Evolutionary conservation across 805 yeast species (phyloP).

Genomic region (Candida chilensis): DNA sequence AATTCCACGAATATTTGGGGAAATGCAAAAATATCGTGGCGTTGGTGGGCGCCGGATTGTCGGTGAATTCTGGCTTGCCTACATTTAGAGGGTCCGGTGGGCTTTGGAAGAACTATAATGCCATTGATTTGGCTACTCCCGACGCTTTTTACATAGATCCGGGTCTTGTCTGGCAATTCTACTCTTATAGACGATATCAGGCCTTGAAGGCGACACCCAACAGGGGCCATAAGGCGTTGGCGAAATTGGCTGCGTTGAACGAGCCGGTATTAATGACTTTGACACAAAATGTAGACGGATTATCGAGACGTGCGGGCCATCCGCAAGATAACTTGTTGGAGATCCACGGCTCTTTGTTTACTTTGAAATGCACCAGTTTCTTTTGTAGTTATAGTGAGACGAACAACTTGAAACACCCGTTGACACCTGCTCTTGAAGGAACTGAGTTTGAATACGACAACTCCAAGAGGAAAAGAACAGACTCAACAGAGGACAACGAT

Average conservation of each 20-base stretch:
- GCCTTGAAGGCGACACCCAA: conserved; percentile 70
- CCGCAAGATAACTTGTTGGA: conserved; percentile 44
- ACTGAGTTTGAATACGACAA: conserved; percentile 23
- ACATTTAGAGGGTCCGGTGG: conserved; percentile 70
- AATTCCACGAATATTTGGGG: conserved; percentile 42
- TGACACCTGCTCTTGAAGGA: conserved; percentile 42
- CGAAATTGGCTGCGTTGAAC: conserved; percentile 41
- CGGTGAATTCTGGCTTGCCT: conserved; percentile 69
- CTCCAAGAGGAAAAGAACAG: conserved; percentile 6
- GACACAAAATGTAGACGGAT: conserved; percentile 80
- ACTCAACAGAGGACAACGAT: conserved; percentile 1
- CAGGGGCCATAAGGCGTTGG: conserved; percentile 61
- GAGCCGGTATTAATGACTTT: conserved; percentile 46
- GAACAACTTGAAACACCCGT: conserved; percentile 46
- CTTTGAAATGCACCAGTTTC: conserved; percentile 67
- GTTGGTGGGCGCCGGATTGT: conserved; percentile 76
- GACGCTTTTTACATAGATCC: conserved; percentile 84
- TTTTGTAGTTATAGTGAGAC: conserved; percentile 53
- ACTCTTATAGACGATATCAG: conserved; percentile 54
- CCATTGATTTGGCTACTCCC: conserved; percentile 84
- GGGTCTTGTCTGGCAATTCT: conserved; percentile 85
- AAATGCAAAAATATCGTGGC: conserved; percentile 44
- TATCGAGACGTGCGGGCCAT: conserved; percentile 61
- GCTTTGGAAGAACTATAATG: conserved; percentile 67
- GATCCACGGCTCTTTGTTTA: conserved; percentile 74